phyloP scores from a whole-genome alignment of 2,329 filamentous ascomycete genomes.

The Conoideocrella luteorostrata region DNA sequence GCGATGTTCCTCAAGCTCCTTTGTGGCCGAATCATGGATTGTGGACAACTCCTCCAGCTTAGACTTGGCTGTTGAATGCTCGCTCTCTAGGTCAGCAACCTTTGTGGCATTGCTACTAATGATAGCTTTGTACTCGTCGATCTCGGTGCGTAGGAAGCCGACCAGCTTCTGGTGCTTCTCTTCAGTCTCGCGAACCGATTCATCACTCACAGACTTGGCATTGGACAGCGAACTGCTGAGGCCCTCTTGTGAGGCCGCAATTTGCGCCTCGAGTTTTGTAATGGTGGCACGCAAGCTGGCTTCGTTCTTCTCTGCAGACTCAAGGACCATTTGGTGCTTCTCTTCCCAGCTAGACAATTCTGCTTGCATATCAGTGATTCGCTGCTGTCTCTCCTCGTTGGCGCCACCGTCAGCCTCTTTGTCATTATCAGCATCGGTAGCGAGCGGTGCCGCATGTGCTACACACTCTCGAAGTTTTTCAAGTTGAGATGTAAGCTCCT shows the following conservation, averaged over 20 bases:
- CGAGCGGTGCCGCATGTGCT: conserved; percentile 19
- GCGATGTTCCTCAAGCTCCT: conserved; percentile 39
- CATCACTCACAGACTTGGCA: conserved; percentile 28
- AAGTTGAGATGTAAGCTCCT: conserved; percentile 66
- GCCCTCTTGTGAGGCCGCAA: conserved; percentile 48
- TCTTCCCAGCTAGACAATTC: conserved; percentile 70
- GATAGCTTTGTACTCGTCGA: conserved; percentile 73
- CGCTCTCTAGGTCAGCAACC: conserved; percentile 67
- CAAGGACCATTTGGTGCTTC: conserved; percentile 66
- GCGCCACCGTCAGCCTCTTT: conserved; percentile 23
- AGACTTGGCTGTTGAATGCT: conserved; percentile 58
- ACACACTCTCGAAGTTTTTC: conserved; percentile 57
- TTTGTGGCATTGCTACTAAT: conserved; percentile 63
- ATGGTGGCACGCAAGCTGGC: conserved; percentile 66
- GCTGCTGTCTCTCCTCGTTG: conserved; percentile 28
- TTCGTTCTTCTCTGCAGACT: conserved; percentile 67
- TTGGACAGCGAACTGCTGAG: conserved; percentile 37
- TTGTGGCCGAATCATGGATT: conserved; percentile 45
- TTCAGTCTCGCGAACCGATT: conserved; percentile 40
- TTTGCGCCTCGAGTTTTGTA: conserved; percentile 59
- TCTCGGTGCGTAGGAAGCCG: conserved; percentile 60
- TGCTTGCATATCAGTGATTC: conserved; percentile 59
- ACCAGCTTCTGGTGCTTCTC: conserved; percentile 54
- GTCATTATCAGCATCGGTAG: conserved; percentile 14
- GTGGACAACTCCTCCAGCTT: conserved; percentile 62